Base-by-base conservation (phyloP, 495 filamentous ascomycete species). In the Thermothielavioides terrestris region DNA sequence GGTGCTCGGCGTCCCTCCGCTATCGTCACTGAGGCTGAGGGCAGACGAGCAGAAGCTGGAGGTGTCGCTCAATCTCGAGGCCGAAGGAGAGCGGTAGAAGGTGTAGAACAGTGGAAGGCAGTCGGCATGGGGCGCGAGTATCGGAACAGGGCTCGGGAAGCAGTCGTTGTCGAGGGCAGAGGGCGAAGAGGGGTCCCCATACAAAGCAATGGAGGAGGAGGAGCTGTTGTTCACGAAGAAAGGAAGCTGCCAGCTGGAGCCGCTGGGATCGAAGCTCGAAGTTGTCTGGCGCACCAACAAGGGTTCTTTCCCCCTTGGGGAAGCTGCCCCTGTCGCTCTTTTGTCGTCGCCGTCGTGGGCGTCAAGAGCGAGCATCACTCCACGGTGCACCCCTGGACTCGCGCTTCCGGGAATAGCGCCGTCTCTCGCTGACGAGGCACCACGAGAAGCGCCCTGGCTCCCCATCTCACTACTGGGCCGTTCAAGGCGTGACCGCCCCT, bases 11-110 rank as follows among this genome's bases (percentile, higher is more conserved):
- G 57, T 41, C 27, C 48, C 48, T 21, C 17, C 21, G 46, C 37
- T 57, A 38, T 40, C 23, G 25, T 34, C 32, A 44, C 32, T 42
- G 35, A 21, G 12, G 41, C 32, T 42, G 35, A 21, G 12, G 41
- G 40, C 38, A 20, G 49, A 55, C 32, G 47, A 48, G 43, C 55
- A 52, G 25, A 41, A 14, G 37, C 46, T 39, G 41, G 54, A 56
- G 14, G 26, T 52, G 45, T 55, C 36, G 49, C 58, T 64, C 11
- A 54, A 58, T 6, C 58, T 60, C 21, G 62, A 60, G 23, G 56
- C 41, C 53, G 64, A 52, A 8, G 60, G 58, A 20, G 64, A 60
- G 14, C 57, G 28, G 53, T 55, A 65, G 26, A 65, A 65, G 26
- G 58, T 61, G 50, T 48, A 40, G 46, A 44, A 46, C 22, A 51